Base-by-base conservation (phyloP, 2,329 filamentous ascomycete species). In the Cadophora sp. region DNA sequence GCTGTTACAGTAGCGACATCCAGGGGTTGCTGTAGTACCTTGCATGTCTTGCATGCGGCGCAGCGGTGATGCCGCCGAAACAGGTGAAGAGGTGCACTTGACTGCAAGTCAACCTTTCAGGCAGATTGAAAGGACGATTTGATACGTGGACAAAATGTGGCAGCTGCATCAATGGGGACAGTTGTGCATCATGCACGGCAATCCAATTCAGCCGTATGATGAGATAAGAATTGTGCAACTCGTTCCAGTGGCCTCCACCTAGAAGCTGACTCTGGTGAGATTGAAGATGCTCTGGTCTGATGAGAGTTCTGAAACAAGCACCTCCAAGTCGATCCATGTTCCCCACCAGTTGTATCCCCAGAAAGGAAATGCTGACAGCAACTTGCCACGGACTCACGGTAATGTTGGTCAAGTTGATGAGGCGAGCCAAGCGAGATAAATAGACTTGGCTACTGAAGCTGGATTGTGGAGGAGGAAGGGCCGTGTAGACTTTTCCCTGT, bases 21-120 rank as follows among this genome's bases (percentile, higher is more conserved):
- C 56, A 56, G 30, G 51, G 51, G 51, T 13, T 45, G 43, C 43
- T 18, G 27, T 18, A 39, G 33, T 56, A 39, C 51, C 51, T 56
- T 22, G 51, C 51, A 56, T 56, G 30, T 7, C 7, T 39, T 56
- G 51, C 51, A 56, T 39, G 51, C 51, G 30, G 51, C 51, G 30
- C 51, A 56, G 51, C 51, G 30, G 27, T 16, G 30, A 56, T 56
- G 27, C 18, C 51, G 30, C 51, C 51, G 14, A 18, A 39, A 36
- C 18, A 39, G 30, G 51, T 30, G 47, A 50, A 50, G 47, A 51
- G n/a, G 14, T 27, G 11, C 27, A 30, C 27, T 30, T 30, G 27
- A 30, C 27, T 30, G 27, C 48, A 30, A 51, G 47, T 20, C n/a
- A 24, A 24, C 47, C 16, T 8, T 36, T 24, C n/a, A 56, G 51